A percentile compares a stretch with the other conserved stretches of the same genome.
These are phyloP conservation scores for Calocybe cyanea DNA, from an alignment of 768 basidiomycete genomes.

Conservation along the genomic window DNA sequence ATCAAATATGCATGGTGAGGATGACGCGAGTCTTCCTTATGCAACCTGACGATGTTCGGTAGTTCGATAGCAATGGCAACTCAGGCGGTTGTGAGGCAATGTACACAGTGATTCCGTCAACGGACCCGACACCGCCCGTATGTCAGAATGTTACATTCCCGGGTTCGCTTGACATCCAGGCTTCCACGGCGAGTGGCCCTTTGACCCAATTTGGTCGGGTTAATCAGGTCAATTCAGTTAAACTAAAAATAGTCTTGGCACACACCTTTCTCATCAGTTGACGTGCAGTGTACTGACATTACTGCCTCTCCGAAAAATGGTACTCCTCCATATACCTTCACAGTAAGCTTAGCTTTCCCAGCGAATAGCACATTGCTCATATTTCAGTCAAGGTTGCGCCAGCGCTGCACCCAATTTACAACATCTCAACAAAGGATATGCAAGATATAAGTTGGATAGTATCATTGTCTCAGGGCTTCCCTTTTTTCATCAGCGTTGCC, in stretches of 20 bases:
- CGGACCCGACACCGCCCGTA: conserved; percentile 29
- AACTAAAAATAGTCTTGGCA: neutral
- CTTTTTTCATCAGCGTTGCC: conserved; percentile 53
- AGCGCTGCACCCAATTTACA: conserved; percentile 56
- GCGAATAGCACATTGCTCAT: neutral
- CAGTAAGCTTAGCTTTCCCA: conserved; percentile 29
- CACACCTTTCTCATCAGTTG: neutral
- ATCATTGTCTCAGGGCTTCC: conserved; percentile 43
- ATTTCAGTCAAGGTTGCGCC: conserved; percentile 46
- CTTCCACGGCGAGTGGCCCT: conserved; percentile 41
- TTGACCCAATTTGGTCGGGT: conserved; percentile 60
- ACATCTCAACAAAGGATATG: conserved; percentile 43
- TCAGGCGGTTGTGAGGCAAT: conserved; percentile 59
- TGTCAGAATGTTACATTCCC: conserved; percentile 52
- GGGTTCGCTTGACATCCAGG: conserved; percentile 40
- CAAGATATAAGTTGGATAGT: conserved; percentile 58
- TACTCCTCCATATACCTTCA: conserved; percentile 55
- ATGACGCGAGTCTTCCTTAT: neutral
- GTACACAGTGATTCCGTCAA: conserved; percentile 51
- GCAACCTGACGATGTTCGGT: neutral
- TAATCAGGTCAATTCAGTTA: conserved; percentile 37
- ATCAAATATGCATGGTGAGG: conserved; percentile 65
- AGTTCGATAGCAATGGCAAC: conserved; percentile 56
- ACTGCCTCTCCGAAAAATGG: conserved; percentile 51
- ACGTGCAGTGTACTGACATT: conserved; percentile 53